Base-by-base conservation (phyloP, 495 filamentous ascomycete species). In the Penicillium nucicola region DNA sequence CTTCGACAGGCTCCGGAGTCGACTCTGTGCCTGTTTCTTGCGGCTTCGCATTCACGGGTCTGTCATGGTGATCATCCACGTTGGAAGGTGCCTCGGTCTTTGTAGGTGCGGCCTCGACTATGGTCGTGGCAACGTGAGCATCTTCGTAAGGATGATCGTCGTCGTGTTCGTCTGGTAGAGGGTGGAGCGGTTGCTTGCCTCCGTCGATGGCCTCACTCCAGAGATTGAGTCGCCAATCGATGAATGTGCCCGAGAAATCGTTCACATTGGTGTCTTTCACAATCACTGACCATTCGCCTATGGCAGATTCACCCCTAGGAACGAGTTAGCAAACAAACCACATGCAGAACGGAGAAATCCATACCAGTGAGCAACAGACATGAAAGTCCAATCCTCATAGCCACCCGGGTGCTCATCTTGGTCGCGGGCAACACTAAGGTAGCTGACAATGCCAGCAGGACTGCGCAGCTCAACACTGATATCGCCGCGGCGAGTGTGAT, bases 301-400 rank as follows among this genome's bases (percentile, higher is more conserved):
- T 66, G 37, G 91, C 90, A 39, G 82, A 80, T 72, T 97, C 93
- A 42, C 92, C 95, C 90, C 89, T 93, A 48, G 19, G 46, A 43
- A 3, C 38, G 34, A 48, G 39, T 64, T 46, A 64, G 54, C 35
- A 10, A 23, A 20, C 15, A 46, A 5, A 19, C 28, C 4, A 12
- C 8, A 28, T 13, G 13, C 13, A 7, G 9, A 47, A 12, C 12
- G 49, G 11, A 9, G 13, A 11, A 15, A 50, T 20, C 68, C 85
- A 69, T 79, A 93, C 90, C 90, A 98, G 66, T 98, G 95, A 59
- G 84, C 90, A 41, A 98, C 95, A 50, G 83, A 90, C 93, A 97
- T 97, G 56, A 98, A 98, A 1, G 93, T 96, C 93, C 93, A 98
- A 71, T 98, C 90, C 32, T 83, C 75, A 61, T 97, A 98, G n/a